Evolutionary conservation across 2,329 filamentous ascomycete genomes (phyloP), one percentile per base, ranked within the genome.

Genomic region (Botrytis sinoallii): DNA sequence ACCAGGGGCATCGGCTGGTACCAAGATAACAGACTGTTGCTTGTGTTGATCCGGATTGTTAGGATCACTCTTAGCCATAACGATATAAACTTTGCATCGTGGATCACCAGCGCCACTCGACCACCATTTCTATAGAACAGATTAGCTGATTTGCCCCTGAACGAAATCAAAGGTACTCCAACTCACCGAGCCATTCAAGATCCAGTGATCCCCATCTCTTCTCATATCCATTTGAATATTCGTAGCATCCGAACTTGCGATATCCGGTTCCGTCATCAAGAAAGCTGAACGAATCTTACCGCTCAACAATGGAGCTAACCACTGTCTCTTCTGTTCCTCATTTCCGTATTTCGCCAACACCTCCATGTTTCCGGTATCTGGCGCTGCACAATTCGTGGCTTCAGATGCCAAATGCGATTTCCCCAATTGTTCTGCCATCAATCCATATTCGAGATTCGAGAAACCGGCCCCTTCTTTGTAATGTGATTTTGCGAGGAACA

Each of bases 371-470:
- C 94, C 94, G 6, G 95, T 97, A 83, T 97, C 94, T 4, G 95
- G 94, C 5, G 94, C 94, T 52, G 94, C 88, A 84, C 94, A 97
- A 84, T 97, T 97, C 82, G 91, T 93, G 40, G 94, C 94, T 85
- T 96, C 93, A 12, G 92, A 93, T 18, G 94, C 96, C 76, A 90
- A 86, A 81, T 89, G 87, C 78, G 93, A 97, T 85, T 93, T 95
- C 77, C 96, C 96, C 79, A 98, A 86, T 85, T 93, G 93, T 85
- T 99, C 96, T 29, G 96, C 96, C 95, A 98, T 99, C 79, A 99
- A 85, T 20, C 95, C 96, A 82, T 99, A 99, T 84, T 99, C 96
- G 76, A 99, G 86, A 84, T 98, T 99, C 75, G 91, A 93, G 85
- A 94, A 98, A 48, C 96, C 96, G 38, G 95, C 94, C 1, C 94